phyloP scores from a whole-genome alignment of 2,329 filamentous ascomycete species.

The Trichoderma gracile region DNA sequence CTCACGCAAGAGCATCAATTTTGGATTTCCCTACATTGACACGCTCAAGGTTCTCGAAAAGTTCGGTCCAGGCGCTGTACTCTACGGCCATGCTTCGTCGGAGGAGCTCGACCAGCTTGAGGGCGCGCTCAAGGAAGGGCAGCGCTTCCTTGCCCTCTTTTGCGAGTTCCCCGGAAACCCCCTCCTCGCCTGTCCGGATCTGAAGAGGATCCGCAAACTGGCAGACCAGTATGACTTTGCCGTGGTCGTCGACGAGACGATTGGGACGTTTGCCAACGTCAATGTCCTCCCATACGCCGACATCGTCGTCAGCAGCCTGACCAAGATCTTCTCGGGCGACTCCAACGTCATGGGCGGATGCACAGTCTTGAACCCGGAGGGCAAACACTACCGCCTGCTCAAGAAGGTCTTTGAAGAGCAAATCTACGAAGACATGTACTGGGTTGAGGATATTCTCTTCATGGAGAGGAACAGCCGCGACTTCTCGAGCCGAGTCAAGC shows the following conservation, averaged over 20 bases:
- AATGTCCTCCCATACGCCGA: constrained; percentile 89
- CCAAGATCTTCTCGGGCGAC: constrained; percentile 96
- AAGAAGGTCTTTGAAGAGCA: constrained; percentile 64
- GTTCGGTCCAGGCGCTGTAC: constrained; percentile 84
- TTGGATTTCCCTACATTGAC: constrained; percentile 97
- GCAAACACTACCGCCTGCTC: constrained; percentile 69
- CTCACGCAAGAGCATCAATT: constrained; percentile 75
- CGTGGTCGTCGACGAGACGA: constrained; percentile 91
- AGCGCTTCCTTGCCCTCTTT: constrained; percentile 80
- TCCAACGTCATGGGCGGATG: constrained; percentile 98
- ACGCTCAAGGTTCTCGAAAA: constrained; percentile 94
- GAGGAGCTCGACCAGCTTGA: constrained; percentile 85
- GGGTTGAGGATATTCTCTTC: constrained; percentile 91
- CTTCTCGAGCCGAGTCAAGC: constrained; percentile 77
- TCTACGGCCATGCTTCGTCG: constrained; percentile 79
- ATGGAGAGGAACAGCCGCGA: constrained; percentile 96
- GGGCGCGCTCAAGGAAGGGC: constrained; percentile 65
- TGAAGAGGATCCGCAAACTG: constrained; percentile 74
- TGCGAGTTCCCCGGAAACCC: constrained; percentile 96
- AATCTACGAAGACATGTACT: constrained; percentile 81
- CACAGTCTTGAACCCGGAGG: constrained; percentile 62
- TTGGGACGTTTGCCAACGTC: constrained; percentile 94
- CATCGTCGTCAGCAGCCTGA: constrained; percentile 89
- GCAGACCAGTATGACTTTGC: constrained; percentile 85
- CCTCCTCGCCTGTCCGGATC: constrained; percentile 79